Conservation (phyloP, 176 grass and related monocot genomes). For the Metroxylon sagu region DNA sequence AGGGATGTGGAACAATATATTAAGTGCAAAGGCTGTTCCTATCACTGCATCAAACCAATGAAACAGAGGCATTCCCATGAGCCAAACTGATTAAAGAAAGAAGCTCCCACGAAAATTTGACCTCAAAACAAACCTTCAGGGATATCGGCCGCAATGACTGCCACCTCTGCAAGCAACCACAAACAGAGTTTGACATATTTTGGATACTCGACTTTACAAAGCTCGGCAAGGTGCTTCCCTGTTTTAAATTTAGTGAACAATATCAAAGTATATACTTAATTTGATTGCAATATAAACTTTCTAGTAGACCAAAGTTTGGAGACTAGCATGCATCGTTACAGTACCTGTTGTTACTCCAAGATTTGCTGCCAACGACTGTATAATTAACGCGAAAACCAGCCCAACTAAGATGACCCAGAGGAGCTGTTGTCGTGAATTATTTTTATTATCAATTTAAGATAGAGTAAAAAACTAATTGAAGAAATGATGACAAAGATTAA, state of each 20-base stretch:
- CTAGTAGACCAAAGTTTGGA: too few relatives aligned
- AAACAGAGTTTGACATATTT: slow-evolving; percentile 1
- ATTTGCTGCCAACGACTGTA: slow-evolving; percentile 83
- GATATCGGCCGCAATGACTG: slow-evolving; percentile 15
- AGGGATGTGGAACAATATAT: slow-evolving; percentile 76
- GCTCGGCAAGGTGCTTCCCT: slow-evolving; percentile 17
- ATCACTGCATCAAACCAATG: slow-evolving; percentile 32
- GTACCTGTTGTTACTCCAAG: slow-evolving; percentile 87
- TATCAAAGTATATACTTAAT: too few relatives aligned
- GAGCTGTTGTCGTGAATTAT: slow-evolving; percentile 28
- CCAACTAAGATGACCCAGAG: slow-evolving; percentile 89
- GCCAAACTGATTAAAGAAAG: background rate
- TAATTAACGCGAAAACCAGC: slow-evolving; percentile 75
- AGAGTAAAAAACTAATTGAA: background rate
- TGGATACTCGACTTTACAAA: slow-evolving; percentile 16
- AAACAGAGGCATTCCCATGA: background rate
- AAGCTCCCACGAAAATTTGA: background rate
- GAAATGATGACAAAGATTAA: too few relatives aligned
- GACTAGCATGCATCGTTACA: too few relatives aligned
- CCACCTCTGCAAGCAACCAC: slow-evolving; percentile 5
- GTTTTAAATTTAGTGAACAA: background rate
- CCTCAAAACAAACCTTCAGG: slow-evolving; percentile 5
- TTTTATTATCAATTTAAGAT: background rate
- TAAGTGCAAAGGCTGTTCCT: slow-evolving; percentile 75
- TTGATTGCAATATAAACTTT: too few relatives aligned